phyloP scores from a whole-genome alignment of 352 stramenopile genomes.

The Globisporangium nunn region DNA sequence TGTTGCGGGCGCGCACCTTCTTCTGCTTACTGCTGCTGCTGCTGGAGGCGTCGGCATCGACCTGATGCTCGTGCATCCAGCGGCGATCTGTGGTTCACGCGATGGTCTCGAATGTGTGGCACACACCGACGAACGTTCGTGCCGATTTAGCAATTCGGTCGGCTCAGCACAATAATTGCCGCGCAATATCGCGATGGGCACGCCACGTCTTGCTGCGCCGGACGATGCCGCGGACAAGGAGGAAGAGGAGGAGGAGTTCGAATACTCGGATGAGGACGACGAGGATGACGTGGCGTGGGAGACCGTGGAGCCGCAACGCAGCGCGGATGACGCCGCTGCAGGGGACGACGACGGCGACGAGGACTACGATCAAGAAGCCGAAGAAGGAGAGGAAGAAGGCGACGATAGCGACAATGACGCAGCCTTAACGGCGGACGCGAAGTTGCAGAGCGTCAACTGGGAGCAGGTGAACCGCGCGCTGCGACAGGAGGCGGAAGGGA shows the following conservation, averaged over 20 bases:
- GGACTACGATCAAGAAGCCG: conserved; percentile 4
- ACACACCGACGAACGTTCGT: too few relatives aligned
- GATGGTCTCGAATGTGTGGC: too few relatives aligned
- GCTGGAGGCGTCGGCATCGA: too few relatives aligned
- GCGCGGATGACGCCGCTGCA: background rate
- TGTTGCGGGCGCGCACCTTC: too few relatives aligned
- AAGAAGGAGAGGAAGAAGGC: background rate
- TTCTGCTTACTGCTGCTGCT: too few relatives aligned
- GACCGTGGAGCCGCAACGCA: conserved; percentile 18
- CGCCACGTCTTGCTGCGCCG: too few relatives aligned
- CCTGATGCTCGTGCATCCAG: too few relatives aligned
- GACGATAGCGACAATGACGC: conserved; percentile 9
- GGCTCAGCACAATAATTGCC: too few relatives aligned
- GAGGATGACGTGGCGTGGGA: conserved; percentile 68
- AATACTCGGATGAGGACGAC: conserved; percentile 38
- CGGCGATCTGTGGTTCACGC: too few relatives aligned
- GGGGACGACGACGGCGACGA: conserved; percentile 13
- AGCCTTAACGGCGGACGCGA: background rate
- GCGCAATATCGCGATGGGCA: too few relatives aligned
- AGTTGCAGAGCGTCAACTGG: conserved; percentile 58
- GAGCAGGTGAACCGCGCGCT: conserved; percentile 57
- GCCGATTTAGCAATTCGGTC: too few relatives aligned
- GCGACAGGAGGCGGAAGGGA: conserved; percentile 12
- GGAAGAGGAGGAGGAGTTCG: conserved; percentile 40
- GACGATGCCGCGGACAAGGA: too few relatives aligned